Percentiles rank a stretch among this genome's conserved stretches.
Evolutionary conservation across 2,329 filamentous ascomycete genomes (phyloP).

Genomic region (Cladosporium velox): DNA sequence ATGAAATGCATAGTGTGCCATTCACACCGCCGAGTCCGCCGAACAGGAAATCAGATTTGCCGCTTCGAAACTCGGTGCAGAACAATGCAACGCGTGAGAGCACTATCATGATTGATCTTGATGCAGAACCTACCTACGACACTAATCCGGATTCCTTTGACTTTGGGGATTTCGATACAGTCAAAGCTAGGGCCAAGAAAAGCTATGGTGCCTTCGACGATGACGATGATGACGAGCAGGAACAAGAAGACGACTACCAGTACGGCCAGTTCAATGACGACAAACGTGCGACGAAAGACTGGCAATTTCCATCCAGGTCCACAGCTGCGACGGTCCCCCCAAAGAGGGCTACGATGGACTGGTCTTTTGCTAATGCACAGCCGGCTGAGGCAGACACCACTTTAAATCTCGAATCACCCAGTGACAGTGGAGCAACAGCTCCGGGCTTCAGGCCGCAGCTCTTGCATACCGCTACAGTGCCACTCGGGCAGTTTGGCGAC

Average conservation of each 20-base stretch:
- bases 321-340: conserved; percentile 36
- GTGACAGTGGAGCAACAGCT: conserved; percentile 29
- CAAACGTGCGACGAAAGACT: conserved; percentile 53
- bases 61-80: conserved; percentile 45
- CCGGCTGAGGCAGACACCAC: conserved; percentile 29
- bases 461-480: conserved; percentile 46
- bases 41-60: conserved; percentile 23
- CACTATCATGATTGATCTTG: conserved; percentile 60
- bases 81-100: conserved; percentile 49
- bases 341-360: conserved; percentile 49
- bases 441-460: conserved; percentile 43
- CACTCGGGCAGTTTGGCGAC: conserved; percentile 42
- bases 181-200: conserved; percentile 52
- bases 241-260: conserved; percentile 43
- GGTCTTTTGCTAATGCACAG: conserved; percentile 50
- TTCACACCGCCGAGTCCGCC: conserved; percentile 40
- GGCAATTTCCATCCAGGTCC: conserved; percentile 55
- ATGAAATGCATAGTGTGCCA: conserved; percentile 58
- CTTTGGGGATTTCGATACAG: conserved; percentile 55
- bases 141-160: conserved; percentile 50
- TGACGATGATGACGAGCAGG: conserved; percentile 35
- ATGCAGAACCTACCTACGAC: conserved; percentile 39
- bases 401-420: conserved; percentile 36
- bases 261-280: conserved; percentile 37
- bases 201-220: conserved; percentile 31